These are phyloP conservation scores for Globisporangium carolinianum DNA, from an alignment of 352 stramenopile species.

Conservation along the genomic window DNA sequence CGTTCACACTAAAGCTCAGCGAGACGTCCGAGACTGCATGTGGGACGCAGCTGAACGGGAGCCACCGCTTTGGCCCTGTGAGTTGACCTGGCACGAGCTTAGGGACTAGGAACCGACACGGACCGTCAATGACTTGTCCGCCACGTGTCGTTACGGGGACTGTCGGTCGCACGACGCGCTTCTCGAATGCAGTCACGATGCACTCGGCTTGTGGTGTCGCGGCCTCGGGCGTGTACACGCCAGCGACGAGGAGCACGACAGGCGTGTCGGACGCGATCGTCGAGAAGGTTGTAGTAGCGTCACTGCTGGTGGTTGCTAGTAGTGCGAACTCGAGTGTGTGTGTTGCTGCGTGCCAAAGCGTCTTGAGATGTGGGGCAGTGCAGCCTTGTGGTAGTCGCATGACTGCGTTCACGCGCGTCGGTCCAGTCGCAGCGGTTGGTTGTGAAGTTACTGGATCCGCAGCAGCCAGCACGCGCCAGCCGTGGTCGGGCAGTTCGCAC, in stretches of 20 bases:
- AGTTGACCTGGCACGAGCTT: constrained; percentile 49
- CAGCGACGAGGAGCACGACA: constrained; percentile 41
- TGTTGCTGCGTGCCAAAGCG: constrained; percentile 22
- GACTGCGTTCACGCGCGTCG: constrained; percentile 14
- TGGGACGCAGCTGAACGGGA: constrained; percentile 53
- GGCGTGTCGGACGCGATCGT: constrained; percentile 16
- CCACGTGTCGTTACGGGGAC: constrained; percentile 46
- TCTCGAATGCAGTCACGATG: constrained; percentile 57
- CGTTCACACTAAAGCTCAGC: constrained; percentile 38
- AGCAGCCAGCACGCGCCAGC: constrained; percentile 23
- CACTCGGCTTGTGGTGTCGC: constrained; percentile 39
- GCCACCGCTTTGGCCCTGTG: constrained; percentile 32
- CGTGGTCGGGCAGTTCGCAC: constrained; percentile 44
- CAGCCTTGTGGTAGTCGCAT: constrained; percentile 27
- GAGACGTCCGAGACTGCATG: constrained; percentile 39
- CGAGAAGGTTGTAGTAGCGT: constrained; percentile 24
- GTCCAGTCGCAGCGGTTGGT: neutral
- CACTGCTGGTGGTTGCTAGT: constrained; percentile 5
- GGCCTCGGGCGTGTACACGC: constrained; percentile 43
- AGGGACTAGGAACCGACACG: constrained; percentile 31
- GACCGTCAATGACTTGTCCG: constrained; percentile 60
- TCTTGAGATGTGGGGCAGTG: constrained; percentile 19
- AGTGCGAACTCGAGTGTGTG: constrained; percentile 50
- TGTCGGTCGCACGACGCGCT: constrained; percentile 41
- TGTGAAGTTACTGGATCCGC: neutral